Conservation (phyloP, 202 grass and related monocot species). For the Sporobolus alterniflorus region DNA sequence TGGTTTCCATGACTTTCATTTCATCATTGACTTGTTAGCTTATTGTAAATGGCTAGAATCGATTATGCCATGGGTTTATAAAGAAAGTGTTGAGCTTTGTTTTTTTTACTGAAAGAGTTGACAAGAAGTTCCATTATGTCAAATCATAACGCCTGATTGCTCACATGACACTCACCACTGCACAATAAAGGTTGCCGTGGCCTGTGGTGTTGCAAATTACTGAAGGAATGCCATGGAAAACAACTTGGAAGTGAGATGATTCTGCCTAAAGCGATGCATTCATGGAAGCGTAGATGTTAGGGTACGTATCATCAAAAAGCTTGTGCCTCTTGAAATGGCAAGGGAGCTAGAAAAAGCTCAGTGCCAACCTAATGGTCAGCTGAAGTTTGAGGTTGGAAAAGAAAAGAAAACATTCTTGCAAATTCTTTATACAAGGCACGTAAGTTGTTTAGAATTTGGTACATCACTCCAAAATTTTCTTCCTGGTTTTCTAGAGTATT, state of each 20-base stretch:
- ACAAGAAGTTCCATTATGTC: not conserved
- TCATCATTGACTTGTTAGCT: not conserved
- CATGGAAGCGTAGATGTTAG: constrained; percentile 25
- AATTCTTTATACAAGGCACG: not conserved
- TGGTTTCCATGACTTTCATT: not conserved
- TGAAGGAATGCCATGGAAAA: not conserved
- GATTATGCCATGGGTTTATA: not conserved
- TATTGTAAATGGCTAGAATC: no score
- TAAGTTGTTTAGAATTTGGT: not conserved
- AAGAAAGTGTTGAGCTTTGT: not conserved
- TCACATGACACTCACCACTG: constrained; percentile 33
- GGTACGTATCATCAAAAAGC: constrained; percentile 13
- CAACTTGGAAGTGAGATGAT: constrained; percentile 1
- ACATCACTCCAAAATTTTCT: not conserved
- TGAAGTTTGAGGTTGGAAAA: not conserved
- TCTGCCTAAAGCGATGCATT: not conserved
- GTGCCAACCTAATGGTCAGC: not conserved
- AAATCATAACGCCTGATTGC: not conserved
- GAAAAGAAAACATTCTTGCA: not conserved
- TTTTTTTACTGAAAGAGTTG: not conserved
- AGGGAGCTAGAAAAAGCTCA: not conserved
- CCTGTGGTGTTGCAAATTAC: not conserved
- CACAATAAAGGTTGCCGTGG: not conserved
- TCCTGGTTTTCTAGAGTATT: not conserved
- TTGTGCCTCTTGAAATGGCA: not conserved